Conservation (phyloP, 805 yeast genomes). For the Sugiyamaella lignohabitans region DNA sequence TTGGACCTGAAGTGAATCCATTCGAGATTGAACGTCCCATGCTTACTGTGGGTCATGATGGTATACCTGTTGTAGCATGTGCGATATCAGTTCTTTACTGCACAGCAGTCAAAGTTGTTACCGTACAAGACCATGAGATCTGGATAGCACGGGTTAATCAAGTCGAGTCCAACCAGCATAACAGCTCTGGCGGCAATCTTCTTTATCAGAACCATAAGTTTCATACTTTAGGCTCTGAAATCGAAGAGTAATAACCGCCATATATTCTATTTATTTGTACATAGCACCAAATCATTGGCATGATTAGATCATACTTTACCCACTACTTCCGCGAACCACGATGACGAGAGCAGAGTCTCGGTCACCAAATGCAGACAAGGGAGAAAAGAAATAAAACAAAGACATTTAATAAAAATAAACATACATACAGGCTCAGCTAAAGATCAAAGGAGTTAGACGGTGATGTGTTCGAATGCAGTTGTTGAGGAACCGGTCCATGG, state of each 20-base stretch:
- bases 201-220: conserved; percentile 22
- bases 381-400: no score
- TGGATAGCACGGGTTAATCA: conserved; percentile 74
- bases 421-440: no score
- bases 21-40: conserved; percentile 26
- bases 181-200: conserved; percentile 25
- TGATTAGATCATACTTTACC: no score
- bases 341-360: no score
- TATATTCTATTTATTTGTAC: no score
- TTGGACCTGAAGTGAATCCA: conserved; percentile 34
- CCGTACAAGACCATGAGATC: conserved; percentile 79
- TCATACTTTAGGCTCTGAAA: conserved; percentile 34
- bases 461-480: background rate
- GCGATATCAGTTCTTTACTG: conserved; percentile 29
- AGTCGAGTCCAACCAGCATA: conserved; percentile 14
- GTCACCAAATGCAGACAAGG: no score
- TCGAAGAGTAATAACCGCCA: conserved; percentile 13
- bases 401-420: no score
- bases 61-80: conserved; percentile 24
- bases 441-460: background rate
- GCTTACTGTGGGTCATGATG: conserved; percentile 8
- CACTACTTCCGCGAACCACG: no score
- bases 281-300: no score
- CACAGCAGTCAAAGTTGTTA: conserved; percentile 18
- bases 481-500: background rate